Percentiles rank a stretch among this genome's conserved stretches.
Conservation (phyloP, 1,284 basidiomycete species). For the Rhodotorula sp. region DNA sequence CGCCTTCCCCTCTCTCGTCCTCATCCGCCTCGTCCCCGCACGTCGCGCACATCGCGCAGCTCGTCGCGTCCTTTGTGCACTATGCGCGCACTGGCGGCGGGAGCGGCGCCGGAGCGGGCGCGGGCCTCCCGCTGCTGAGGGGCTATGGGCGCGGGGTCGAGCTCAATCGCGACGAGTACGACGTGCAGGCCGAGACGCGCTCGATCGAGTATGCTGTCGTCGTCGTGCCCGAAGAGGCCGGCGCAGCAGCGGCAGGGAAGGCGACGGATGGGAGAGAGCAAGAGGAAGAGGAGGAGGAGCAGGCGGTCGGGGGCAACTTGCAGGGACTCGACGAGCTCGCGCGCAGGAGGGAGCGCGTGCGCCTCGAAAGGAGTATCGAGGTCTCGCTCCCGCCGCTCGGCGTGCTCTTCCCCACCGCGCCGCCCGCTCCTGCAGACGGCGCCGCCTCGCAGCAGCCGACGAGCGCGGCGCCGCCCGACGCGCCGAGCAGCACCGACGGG, state of each 20-base stretch:
- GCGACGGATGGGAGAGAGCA: slow-evolving; percentile 55
- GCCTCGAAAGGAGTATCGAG: slow-evolving; percentile 74
- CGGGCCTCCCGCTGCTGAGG: slow-evolving; percentile 64
- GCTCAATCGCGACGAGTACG: slow-evolving; percentile 65
- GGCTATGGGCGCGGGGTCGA: slow-evolving; percentile 81
- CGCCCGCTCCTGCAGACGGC: neutral
- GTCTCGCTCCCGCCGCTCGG: slow-evolving; percentile 54
- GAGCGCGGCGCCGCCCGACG: neutral
- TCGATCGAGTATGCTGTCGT: slow-evolving; percentile 84
- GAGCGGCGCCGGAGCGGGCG: neutral
- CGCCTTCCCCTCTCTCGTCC: neutral
- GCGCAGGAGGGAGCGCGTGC: slow-evolving; percentile 63
- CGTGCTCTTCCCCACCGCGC: slow-evolving; percentile 50
- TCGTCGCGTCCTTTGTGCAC: slow-evolving; percentile 17
- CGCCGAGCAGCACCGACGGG: slow-evolving; percentile 63
- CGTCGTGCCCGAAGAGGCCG: neutral
- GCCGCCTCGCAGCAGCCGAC: neutral
- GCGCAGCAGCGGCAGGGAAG: neutral
- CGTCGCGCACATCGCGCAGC: neutral
- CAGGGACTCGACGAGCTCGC: slow-evolving; percentile 63
- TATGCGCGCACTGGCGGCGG: no score
- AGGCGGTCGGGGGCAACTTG: slow-evolving; percentile 34
- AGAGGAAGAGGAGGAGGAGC: slow-evolving; percentile 59
- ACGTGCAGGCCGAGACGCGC: slow-evolving; percentile 76
- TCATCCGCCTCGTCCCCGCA: neutral